Evolutionary conservation across 1,284 basidiomycete species (phyloP), one percentile per base, ranked within the genome.

Genomic region (Cryptococcus sp.): DNA sequence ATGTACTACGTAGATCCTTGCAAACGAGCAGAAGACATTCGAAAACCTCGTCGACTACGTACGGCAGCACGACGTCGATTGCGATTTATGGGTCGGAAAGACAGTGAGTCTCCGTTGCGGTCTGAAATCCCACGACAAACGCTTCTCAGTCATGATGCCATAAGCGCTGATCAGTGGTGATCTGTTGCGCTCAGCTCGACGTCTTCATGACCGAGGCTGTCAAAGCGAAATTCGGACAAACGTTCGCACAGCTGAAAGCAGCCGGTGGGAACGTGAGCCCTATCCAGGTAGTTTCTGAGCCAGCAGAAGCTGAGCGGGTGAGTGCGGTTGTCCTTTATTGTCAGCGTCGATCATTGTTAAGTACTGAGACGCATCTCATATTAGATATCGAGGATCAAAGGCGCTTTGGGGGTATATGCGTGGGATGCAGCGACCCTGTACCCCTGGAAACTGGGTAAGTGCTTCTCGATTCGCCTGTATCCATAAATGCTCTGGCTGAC

Each of bases 1-100:
- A 25, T 26, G 50, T 20, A 17, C 29, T 10, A n/a, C 20, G 20
- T 34, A 66, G 65, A 64, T 68, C 19, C 48, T 68, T 23, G 44
- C 48, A 16, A 64, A 64, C 37, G 66, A 68, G 50, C 50, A 55
- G 26, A 50, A 63, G 29, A 68, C 66, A 13, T 62, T 59, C 54
- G 62, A 58, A 19, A 54, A 47, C 5, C 40, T 67, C 16, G 58
- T 55, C 19, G 49, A 22, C 1, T 70, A 64, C 52, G 63, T 70
- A 7, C 54, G 53, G 29, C 45, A 63, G 8, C 52, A 70, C 34
- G 41, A 61, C 3, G 61, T 70, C 17, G 57, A 70, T n/a, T 70
- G 68, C 43, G 68, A 68, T 17, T 50, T 66, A 5, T 64, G 58
- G 62, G 50, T 61, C 19, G 62, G 64, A 17, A 63, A 65, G 50